Base-by-base conservation (phyloP, 306 rosid genomes). In the Trifolium dubium region DNA sequence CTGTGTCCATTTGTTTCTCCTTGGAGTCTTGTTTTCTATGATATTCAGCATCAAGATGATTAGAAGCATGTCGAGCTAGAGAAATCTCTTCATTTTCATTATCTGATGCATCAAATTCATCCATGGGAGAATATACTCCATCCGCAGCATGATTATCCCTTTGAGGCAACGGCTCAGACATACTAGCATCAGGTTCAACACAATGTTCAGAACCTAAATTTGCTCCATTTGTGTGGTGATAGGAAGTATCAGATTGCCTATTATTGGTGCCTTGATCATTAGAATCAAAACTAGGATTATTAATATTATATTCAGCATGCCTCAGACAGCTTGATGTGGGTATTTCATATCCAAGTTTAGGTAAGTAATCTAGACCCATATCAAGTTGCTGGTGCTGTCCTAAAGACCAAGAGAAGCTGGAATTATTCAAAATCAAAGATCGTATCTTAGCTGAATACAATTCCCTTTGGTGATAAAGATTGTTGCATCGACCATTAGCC, bases 391-490 rank as follows among this genome's bases (percentile, higher is more conserved):
- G 92, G 56, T 81, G 83, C 83, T 85, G 86, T 60, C 86, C 87
- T 14, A 90, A 83, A 64, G 96, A 79, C 77, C 84, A 83, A 47
- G 89, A 63, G 73, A 83, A 84, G 79, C 83, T 79, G 73, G 97
- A 77, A 84, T 86, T 84, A 71, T 82, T 85, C 77, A 91, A 78
- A 70, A 85, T 65, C 65, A 85, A 86, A 50, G 92, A 85, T 43
- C 86, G 86, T 69, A 93, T 72, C 76, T 89, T 86, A 7, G 89
- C 83, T 34, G 92, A 89, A 80, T 78, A 85, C 71, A 83, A 63
- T 72, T 93, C 97, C 83, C 98, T 89, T 83, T 86, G 87, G 77
- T 59, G 87, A 77, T 89, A 91, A 72, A 91, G 90, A 83, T 85
- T 82, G 74, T 83, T 65, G 67, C 98, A 93, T 76, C 81, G 89